Conservation (phyloP, 2,329 filamentous ascomycete species). For the Stachybotrys chartarum region DNA sequence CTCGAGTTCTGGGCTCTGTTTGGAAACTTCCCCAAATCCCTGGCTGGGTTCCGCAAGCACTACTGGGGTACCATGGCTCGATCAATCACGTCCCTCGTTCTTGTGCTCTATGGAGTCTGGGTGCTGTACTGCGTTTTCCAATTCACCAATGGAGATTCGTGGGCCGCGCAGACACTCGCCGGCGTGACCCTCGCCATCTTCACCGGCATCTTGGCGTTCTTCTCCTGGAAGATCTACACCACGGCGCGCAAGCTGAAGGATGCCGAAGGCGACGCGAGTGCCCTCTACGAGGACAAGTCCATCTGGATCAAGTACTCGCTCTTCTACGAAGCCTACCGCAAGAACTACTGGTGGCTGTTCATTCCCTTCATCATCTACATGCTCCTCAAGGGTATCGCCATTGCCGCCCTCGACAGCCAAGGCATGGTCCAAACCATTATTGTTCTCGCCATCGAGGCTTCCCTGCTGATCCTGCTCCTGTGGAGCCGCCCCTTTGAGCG, state of each 20-base stretch:
- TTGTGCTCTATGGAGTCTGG: slow-evolving; percentile 92
- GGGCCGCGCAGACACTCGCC: slow-evolving; percentile 81
- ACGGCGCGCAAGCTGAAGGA: slow-evolving; percentile 69
- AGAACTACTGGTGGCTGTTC: slow-evolving; percentile 95
- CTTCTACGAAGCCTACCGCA: slow-evolving; percentile 95
- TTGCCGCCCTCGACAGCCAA: slow-evolving; percentile 79
- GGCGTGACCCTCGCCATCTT: slow-evolving; percentile 75
- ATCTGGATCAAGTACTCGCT: slow-evolving; percentile 93
- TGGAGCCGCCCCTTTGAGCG: slow-evolving; percentile 85
- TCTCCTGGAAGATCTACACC: slow-evolving; percentile 74
- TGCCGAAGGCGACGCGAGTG: slow-evolving; percentile 62
- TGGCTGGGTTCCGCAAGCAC: slow-evolving; percentile 83
- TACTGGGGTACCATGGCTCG: slow-evolving; percentile 93
- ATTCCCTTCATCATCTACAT: slow-evolving; percentile 84
- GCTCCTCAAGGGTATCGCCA: slow-evolving; percentile 79
- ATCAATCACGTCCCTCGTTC: slow-evolving; percentile 81
- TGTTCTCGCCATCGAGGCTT: slow-evolving; percentile 71
- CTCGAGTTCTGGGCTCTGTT: slow-evolving; percentile 89
- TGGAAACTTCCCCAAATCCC: slow-evolving; percentile 71
- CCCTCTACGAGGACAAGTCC: slow-evolving; percentile 80
- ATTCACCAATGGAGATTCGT: slow-evolving; percentile 88
- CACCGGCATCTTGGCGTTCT: slow-evolving; percentile 73
- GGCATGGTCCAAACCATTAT: slow-evolving; percentile 74
- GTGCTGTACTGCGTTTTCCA: slow-evolving; percentile 94
- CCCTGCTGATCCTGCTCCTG: slow-evolving; percentile 72